These are phyloP conservation scores for Pyricularia pennisetigena DNA, from an alignment of 2,329 filamentous ascomycete species.

Conservation along the genomic window DNA sequence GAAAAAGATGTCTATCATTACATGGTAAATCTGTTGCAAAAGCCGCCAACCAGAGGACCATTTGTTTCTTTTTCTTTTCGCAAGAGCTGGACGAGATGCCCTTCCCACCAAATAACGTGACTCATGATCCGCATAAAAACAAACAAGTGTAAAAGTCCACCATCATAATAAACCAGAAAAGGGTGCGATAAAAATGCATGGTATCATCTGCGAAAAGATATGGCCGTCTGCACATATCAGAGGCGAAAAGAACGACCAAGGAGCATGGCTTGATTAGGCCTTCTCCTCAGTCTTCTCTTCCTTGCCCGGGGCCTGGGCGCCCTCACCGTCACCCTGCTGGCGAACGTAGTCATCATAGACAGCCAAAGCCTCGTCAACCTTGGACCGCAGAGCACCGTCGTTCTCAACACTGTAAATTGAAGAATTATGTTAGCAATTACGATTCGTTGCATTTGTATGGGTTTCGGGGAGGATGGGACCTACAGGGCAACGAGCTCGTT, in stretches of 20 bases:
- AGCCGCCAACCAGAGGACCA: constrained; percentile 1
- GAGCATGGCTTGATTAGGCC: constrained; percentile 26
- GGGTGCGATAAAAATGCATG: constrained; percentile 12
- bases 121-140: constrained; percentile 7
- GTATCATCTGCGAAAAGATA: constrained; percentile 13
- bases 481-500: constrained; percentile 87
- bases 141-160: constrained; percentile 6
- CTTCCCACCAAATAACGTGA: neutral
- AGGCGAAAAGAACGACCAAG: constrained; percentile 8
- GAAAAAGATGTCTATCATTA: constrained; percentile 17
- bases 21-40: constrained; percentile 16
- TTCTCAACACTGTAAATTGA: constrained; percentile 66
- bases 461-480: constrained; percentile 34
- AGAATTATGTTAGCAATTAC: neutral
- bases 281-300: constrained; percentile 41
- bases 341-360: constrained; percentile 99
- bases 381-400: constrained; percentile 77
- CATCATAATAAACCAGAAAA: constrained; percentile 4
- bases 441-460: neutral
- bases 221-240: constrained; percentile 8
- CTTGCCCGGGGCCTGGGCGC: constrained; percentile 36
- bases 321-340: constrained; percentile 45
- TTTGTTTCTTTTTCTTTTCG: constrained; percentile 9
- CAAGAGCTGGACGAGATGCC: constrained; percentile 6
- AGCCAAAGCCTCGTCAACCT: constrained; percentile 94